Evolutionary conservation across 2,329 filamentous ascomycete genomes (phyloP), one percentile per base, ranked within the genome.

Genomic region (Ophiognomonia clavigignenti-juglandacearum): DNA sequence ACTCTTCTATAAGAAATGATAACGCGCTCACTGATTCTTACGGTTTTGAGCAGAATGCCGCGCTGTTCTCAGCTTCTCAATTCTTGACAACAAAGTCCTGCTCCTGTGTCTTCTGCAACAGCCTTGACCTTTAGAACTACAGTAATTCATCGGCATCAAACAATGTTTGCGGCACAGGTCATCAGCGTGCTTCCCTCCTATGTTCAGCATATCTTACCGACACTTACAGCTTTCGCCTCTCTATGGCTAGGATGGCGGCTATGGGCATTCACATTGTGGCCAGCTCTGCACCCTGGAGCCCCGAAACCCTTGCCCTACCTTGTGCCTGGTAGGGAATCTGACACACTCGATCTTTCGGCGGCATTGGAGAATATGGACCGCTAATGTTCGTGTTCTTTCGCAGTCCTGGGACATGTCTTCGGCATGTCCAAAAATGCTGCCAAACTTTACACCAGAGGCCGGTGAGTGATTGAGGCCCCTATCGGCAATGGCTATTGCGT

Each of bases 361-460:
- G 29, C 13, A 10, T 14, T 2, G 14, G n/a, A 7, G 11, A 34
- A 42, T n/a, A n/a, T n/a, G n/a, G n/a, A n/a, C n/a, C n/a, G n/a
- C 29, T 23, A 35, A 26, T 35, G 4, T 19, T 22, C n/a, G 1
- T 7, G 2, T 22, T 19, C 26, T 19, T 31, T 18, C 1, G 3
- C 2, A 45, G 43, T 45, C 27, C 34, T 45, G 7, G 36, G 35
- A 14, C 35, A 45, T 22, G 18, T 45, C 11, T 9, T 45, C 3
- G 27, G 26, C 14, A 45, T 45, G 36, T 38, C 43, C 4, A 34
- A 35, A 6, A 39, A 45, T 14, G 43, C 36, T 13, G 36, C 19
- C 5, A 23, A 16, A 3, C 19, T 36, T 4, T 45, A 32, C 9
- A 45, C 35, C 2, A n/a, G 19, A 4, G 43, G 43, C 18, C 20